A percentile compares a stretch with the other conserved stretches of the same genome.
Evolutionary conservation across 257 asterid species (phyloP).

Genomic region (Plantago elongata): DNA sequence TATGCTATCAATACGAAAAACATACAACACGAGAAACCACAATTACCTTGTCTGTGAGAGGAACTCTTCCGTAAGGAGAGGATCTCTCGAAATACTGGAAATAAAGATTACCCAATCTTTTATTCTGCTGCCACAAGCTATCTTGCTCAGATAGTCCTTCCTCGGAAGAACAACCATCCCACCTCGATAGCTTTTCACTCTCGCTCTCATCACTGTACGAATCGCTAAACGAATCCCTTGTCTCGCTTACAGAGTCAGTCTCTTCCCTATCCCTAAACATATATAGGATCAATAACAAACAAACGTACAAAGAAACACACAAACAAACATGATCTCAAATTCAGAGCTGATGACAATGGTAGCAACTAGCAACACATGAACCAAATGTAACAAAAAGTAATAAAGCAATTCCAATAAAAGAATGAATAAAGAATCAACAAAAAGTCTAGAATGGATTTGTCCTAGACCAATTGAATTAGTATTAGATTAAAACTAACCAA

Average conservation of each 20-base stretch:
- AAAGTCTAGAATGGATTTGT: not conserved
- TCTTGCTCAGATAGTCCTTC: constrained; percentile 50
- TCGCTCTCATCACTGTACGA: constrained; percentile 70
- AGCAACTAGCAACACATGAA: no score
- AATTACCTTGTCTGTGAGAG: constrained; percentile 63
- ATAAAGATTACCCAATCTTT: constrained; percentile 59
- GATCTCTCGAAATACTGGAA: constrained; percentile 60
- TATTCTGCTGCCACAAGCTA: constrained; percentile 35
- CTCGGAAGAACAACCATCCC: constrained; percentile 69
- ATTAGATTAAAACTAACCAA: not conserved
- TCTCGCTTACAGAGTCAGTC: constrained; percentile 48
- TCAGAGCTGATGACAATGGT: no score
- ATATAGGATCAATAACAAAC: not conserved
- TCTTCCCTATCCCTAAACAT: constrained; percentile 39
- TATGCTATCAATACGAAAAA: constrained; percentile 1
- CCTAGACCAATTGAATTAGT: constrained; percentile 13
- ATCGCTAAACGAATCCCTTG: constrained; percentile 64
- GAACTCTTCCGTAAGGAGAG: constrained; percentile 67
- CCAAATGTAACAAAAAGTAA: not conserved
- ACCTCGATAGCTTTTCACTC: constrained; percentile 56
- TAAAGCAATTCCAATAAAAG: not conserved
- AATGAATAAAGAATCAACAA: not conserved
- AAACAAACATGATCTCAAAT: not conserved
- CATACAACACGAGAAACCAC: not conserved
- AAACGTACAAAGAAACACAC: not conserved